These are phyloP conservation scores for Calonectria honghensis DNA, from an alignment of 2,329 filamentous ascomycete species.

Conservation along the genomic window DNA sequence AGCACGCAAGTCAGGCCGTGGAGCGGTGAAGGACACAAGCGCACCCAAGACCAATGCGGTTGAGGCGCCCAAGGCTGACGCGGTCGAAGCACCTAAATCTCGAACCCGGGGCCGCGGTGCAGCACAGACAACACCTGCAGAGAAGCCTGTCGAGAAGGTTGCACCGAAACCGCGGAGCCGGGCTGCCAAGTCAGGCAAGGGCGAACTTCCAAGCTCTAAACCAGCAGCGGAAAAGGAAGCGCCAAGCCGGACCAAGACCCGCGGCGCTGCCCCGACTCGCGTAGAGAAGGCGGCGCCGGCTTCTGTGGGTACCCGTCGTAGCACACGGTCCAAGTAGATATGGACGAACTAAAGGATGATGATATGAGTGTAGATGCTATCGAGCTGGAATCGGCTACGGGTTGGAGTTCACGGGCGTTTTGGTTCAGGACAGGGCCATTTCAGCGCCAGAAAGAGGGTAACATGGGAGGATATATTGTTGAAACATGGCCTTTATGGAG, in stretches of 20 bases:
- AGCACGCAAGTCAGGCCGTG: constrained; percentile 13
- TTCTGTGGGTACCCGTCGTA: constrained; percentile 45
- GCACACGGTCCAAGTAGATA: constrained; percentile 45
- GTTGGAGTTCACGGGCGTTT: not conserved
- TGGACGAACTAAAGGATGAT: no score
- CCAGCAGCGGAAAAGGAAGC: constrained; percentile 7
- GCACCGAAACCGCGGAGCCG: constrained; percentile 48
- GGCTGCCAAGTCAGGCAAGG: constrained; percentile 51
- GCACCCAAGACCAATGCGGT: not conserved
- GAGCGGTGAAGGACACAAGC: constrained; percentile 12
- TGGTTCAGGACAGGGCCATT: not conserved
- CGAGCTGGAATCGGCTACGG: no score
- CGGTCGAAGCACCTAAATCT: constrained; percentile 9
- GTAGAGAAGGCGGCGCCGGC: constrained; percentile 49
- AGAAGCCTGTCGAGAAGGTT: constrained; percentile 23
- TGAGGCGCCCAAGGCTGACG: not conserved
- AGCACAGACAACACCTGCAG: constrained; percentile 33
- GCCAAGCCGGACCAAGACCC: constrained; percentile 42
- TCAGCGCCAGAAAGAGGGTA: not conserved
- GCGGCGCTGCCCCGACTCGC: constrained; percentile 42
- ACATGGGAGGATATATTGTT: not conserved
- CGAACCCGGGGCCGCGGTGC: constrained; percentile 24
- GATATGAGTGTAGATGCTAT: no score
- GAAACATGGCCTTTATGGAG: not conserved
- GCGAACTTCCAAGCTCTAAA: constrained; percentile 49